Conservation (phyloP, 345 rosid genomes). For the Raphanus sativus region DNA sequence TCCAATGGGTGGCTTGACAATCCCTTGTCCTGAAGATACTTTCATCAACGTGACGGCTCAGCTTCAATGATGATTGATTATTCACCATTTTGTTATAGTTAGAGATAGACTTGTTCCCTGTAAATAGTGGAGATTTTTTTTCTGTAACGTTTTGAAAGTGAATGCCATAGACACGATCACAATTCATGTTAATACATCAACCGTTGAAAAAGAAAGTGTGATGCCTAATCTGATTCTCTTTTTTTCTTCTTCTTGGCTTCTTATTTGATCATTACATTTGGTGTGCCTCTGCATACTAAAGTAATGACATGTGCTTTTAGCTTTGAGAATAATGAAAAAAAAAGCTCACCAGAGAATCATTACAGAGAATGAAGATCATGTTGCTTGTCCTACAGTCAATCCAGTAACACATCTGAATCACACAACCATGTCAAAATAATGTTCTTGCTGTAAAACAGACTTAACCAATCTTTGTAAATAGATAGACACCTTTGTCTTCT, state of each 20-base stretch:
- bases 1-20: constrained; percentile 55
- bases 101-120: not conserved
- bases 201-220: not conserved
- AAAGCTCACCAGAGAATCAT: not conserved
- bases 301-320: not conserved
- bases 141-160: not conserved
- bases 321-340: not conserved
- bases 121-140: not conserved
- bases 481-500: not conserved
- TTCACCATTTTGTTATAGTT: not conserved
- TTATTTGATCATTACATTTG: not conserved
- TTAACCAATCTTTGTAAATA: not conserved
- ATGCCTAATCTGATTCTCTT: not conserved
- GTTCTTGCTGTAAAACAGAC: not conserved
- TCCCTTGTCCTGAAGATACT: constrained; percentile 51
- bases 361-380: not conserved
- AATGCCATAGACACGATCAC: not conserved
- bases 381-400: not conserved
- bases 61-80: constrained; percentile 19
- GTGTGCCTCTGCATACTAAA: not conserved
- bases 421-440: not conserved
- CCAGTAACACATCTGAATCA: not conserved
- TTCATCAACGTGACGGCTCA: constrained; percentile 42
- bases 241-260: not conserved
- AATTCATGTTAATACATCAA: not conserved